Evolutionary conservation across 2,329 filamentous ascomycete species (phyloP), one percentile per base, ranked within the genome.

Genomic region (Cordyceps farinosa): DNA sequence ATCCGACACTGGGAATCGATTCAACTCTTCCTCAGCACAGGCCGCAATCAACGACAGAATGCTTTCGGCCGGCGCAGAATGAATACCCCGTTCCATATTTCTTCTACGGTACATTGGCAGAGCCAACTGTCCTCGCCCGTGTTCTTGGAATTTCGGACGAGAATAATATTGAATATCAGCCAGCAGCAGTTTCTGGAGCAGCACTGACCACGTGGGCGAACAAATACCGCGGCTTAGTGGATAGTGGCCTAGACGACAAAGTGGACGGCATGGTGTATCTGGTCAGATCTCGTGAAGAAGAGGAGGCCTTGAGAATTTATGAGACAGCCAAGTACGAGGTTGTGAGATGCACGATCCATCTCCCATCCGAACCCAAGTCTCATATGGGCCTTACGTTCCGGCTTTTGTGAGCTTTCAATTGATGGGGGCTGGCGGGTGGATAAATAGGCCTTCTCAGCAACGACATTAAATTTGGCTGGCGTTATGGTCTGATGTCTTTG

Each of bases 81-180:
- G 59, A 64, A 55, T 67, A 67, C 47, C 71, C 70, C 0, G 74
- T 80, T 0, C 77, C 72, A 71, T 79, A 79, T 65, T 79, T 79
- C 67, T 78, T 79, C 65, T 79, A 79, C 64, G 75, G 76, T 13
- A 78, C 73, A 0, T 69, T 79, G 2, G 72, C 68, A 1, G 69
- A 76, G 10, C 57, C 70, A 0, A 62, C 58, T 0, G 63, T 76
- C 5, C 71, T 79, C 2, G 61, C 59, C 7, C 66, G 70, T 17
- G 69, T 77, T 1, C 67, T 78, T 13, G 67, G 68, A 2, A 64
- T 77, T 10, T 27, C 29, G 11, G 59, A 69, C 30, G 72, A 72
- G 0, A 11, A 60, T 10, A 62, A 72, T 32, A 47, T 69, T 6
- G 17, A n/a, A 3, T 60, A 60, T 13, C 34, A 60, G 38, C 67